Evolutionary conservation across 164 flowering plant genomes (phyloP), one percentile per base, ranked within the genome.

Genomic region (Aristolochia californica): DNA sequence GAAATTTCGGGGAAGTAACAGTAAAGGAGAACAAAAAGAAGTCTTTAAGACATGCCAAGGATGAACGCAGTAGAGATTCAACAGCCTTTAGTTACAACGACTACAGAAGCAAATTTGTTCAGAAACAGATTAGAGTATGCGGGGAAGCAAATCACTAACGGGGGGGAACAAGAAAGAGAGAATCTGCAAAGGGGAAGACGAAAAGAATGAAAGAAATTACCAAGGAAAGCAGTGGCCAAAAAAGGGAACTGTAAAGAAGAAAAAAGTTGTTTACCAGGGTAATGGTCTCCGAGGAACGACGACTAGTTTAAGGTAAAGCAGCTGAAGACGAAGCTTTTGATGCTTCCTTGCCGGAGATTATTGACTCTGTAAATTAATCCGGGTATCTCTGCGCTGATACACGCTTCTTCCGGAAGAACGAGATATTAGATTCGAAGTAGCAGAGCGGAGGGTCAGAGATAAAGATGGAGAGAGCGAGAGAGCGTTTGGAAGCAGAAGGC

Each of bases 131-230:
- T 21, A 17, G 20, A 16, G 45, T n/a, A 47, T 26, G 38, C 56
- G 30, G 43, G 21, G 17, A 48, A 48, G 52, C 16, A 22, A 15
- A 15, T 22, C 28, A 13, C 28, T 52, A 0, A 1, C 17, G 43
- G 43, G 50, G 48, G 15, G 40, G 40, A 45, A 49, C 44, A 34
- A 63, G 51, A 25, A 49, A 57, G 57, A 51, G 17, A 40, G 56
- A n/a, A 17, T 47, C 40, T 34, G 40, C 40, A 34, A 34, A 34
- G 40, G 40, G 40, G 40, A 34, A 34, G 40, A 9, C 40, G 40
- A 34, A 34, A 34, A 34, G 40, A 34, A 34, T 4, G 40, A 34
- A 34, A 34, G 40, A 34, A 34, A 34, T 7, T 34, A 34, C 40
- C 40, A 34, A 34, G 40, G 1, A 34, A 34, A 9, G 40, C 30